Conservation (phyloP, 768 basidiomycete species). For the Tylopilus subfusipes region DNA sequence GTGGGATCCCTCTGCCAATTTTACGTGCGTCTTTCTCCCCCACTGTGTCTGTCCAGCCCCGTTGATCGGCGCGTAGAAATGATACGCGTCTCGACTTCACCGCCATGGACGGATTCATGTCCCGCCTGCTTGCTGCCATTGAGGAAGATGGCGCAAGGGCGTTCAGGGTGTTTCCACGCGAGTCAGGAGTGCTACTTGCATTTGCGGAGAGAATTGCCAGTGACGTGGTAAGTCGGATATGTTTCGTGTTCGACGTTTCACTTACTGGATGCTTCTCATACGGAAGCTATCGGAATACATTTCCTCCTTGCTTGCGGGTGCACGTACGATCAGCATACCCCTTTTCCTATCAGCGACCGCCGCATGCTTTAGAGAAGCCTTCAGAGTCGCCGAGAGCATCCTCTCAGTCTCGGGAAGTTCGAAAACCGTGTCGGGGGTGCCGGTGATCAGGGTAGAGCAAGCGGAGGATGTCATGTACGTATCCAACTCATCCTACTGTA, state of each 20-base stretch:
- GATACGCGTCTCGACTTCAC: conserved; percentile 76
- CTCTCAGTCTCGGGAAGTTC: conserved; percentile 46
- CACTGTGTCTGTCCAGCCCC: neutral
- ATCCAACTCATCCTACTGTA: conserved; percentile 4
- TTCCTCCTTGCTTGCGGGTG: conserved; percentile 67
- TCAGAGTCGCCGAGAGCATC: conserved; percentile 79
- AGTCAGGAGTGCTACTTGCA: conserved; percentile 69
- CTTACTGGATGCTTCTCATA: neutral
- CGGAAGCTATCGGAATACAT: conserved; percentile 84
- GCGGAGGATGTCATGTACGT: conserved; percentile 85
- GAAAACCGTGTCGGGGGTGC: neutral
- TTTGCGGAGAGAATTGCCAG: conserved; percentile 82
- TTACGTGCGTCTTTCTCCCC: conserved; percentile 48
- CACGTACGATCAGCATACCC: conserved; percentile 68
- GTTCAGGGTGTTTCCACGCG: conserved; percentile 80
- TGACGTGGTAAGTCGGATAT: conserved; percentile 68
- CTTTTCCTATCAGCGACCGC: conserved; percentile 82
- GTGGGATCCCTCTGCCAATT: conserved; percentile 82
- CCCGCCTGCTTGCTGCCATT: conserved; percentile 59
- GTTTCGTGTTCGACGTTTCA: too few relatives aligned
- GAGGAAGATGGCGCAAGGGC: conserved; percentile 75
- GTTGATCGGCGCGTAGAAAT: conserved; percentile 32
- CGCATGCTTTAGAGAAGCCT: conserved; percentile 85
- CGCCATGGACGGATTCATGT: conserved; percentile 92
- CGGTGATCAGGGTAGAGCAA: conserved; percentile 45